phyloP scores from a whole-genome alignment of 768 basidiomycete species.

The Baorangia bicolor region DNA sequence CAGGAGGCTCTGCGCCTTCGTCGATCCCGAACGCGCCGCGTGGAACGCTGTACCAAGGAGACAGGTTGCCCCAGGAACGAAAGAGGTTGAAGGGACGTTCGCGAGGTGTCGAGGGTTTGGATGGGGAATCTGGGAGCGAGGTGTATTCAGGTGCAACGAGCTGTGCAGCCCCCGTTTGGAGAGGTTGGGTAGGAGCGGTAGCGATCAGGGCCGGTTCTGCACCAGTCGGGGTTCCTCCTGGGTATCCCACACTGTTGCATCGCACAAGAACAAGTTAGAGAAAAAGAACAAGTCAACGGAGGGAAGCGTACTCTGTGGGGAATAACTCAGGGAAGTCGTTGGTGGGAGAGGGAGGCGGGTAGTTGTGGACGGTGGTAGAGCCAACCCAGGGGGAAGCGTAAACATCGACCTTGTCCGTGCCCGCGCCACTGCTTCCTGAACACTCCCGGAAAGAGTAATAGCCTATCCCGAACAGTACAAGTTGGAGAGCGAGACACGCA shows the following conservation, averaged over 20 bases:
- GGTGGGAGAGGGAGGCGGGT: conserved; percentile 72
- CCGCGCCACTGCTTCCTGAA: background rate
- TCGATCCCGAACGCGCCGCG: conserved; percentile 68
- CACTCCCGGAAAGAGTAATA: conserved; percentile 32
- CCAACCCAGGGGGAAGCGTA: conserved; percentile 69
- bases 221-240: conserved; percentile 77
- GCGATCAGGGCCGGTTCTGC: conserved; percentile 71
- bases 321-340: conserved; percentile 72
- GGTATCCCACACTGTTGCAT: conserved; percentile 56
- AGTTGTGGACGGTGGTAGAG: conserved; percentile 65
- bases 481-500: conserved; percentile 50
- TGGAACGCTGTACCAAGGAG: conserved; percentile 81
- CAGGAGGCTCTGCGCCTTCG: conserved; percentile 66
- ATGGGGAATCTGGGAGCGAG: conserved; percentile 21
- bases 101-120: background rate
- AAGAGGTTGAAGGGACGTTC: conserved; percentile 60
- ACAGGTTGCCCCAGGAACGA: conserved; percentile 80
- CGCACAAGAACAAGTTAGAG: background rate
- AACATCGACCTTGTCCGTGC: conserved; percentile 25
- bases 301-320: conserved; percentile 48
- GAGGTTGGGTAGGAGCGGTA: conserved; percentile 76
- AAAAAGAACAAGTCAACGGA: too few species aligned
- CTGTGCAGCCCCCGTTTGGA: conserved; percentile 67
- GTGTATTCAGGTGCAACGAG: conserved; percentile 51
- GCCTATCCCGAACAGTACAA: conserved; percentile 34